Evolutionary conservation across 2,329 filamentous ascomycete species (phyloP), one percentile per base, ranked within the genome.

Genomic region (Amauroascus verrucosus): DNA sequence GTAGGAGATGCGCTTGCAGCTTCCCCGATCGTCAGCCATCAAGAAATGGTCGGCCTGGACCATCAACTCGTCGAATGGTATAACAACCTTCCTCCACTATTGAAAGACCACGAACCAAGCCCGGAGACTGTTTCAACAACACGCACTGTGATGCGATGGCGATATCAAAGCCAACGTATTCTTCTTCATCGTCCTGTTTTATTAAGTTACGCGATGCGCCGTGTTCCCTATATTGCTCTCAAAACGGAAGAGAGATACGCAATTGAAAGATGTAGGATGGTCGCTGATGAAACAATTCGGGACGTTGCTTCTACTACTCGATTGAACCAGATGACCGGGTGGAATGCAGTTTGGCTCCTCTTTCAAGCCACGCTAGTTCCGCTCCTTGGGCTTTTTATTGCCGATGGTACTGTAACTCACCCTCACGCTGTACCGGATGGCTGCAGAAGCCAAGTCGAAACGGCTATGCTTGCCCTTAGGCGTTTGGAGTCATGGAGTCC

Each of bases 291-390:
- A 58, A 83, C 83, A 0, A 86, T 90, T 57, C 78, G 83, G 54
- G 84, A 88, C 56, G 87, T 90, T 57, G 77, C 81, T 9, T 73
- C 75, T 20, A 84, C 85, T 57, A 88, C 84, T 71, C 79, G 79
- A 44, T 78, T 81, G 44, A 86, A 87, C 63, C 81, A 88, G 63
- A 86, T 90, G 71, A 81, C 81, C 0, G 85, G 85, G 7, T 90
- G 85, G 86, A 87, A 88, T 64, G 86, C 83, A 0, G 85, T 86
- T 1, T 89, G 85, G 85, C 84, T 88, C 68, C 77, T 87, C 55
- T 90, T 88, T 69, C 86, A 90, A 66, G 85, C 86, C 0, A 81
- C 81, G 58, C 86, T 90, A 82, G 82, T 90, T 7, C 86, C 86
- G 0, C 76, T 91, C 1, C 78, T 91, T 9, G 84, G 80, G 20